Percentiles rank a stretch among this genome's conserved stretches.
Conservation (phyloP, 2,329 filamentous ascomycete species). For the Alternaria panax region DNA sequence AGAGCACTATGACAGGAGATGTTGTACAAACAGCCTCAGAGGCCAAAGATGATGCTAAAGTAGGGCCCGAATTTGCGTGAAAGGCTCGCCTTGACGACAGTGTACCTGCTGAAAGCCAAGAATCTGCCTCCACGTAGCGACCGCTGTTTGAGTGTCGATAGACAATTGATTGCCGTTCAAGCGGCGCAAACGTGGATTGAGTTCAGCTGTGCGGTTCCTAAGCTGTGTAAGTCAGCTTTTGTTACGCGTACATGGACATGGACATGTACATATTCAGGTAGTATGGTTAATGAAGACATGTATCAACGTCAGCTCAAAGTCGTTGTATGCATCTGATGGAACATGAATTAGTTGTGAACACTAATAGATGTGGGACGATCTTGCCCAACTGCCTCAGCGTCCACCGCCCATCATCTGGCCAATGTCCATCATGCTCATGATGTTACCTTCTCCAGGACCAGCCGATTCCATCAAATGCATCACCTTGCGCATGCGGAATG, state of each 20-base stretch:
- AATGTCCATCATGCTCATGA: conserved; percentile 17
- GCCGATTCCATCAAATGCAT: conserved; percentile 30
- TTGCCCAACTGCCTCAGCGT: not conserved
- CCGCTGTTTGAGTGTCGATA: not conserved
- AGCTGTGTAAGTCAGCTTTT: too few relatives aligned
- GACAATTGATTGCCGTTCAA: not conserved
- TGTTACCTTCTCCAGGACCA: conserved; percentile 2
- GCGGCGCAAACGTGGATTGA: not conserved
- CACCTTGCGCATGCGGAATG: conserved; percentile 34
- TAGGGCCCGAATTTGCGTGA: not conserved
- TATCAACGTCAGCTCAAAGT: not conserved
- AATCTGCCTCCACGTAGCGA: not conserved
- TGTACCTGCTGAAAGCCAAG: not conserved
- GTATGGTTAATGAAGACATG: too few relatives aligned
- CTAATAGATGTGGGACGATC: not conserved
- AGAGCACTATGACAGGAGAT: not conserved
- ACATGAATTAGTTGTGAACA: not conserved
- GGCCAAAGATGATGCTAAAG: not conserved
- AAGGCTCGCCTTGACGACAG: not conserved
- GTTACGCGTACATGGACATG: too few relatives aligned
- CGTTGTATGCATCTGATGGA: not conserved
- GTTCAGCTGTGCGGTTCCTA: too few relatives aligned
- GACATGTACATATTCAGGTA: too few relatives aligned
- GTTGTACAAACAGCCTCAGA: not conserved
- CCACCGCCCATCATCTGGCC: conserved; percentile 3